Evolutionary conservation across 1,284 basidiomycete species (phyloP), one percentile per base, ranked within the genome.

Genomic region (Sanghuangporus baumii): DNA sequence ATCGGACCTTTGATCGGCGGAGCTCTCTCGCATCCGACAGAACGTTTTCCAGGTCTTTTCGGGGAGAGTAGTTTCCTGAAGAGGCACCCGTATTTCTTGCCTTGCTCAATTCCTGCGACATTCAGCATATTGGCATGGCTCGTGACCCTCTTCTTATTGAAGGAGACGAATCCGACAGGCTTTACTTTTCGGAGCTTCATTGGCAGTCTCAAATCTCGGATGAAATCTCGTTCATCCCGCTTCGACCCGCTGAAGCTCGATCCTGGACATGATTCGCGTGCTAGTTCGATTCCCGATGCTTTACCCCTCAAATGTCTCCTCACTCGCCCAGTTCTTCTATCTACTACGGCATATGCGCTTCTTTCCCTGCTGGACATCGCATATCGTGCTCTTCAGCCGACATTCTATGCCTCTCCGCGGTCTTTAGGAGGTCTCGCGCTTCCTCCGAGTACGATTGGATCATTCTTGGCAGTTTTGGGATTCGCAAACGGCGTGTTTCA

Each of bases 361-460:
- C 64, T 78, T 16, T 71, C 76, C 8, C 71, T 79, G 12, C 57
- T 79, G 9, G 76, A 82, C 48, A 74, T 77, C 20, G 69, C 76
- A 5, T 70, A 74, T 61, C 74, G 71, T 41, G 71, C 75, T 3
- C 67, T 82, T 20, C 70, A 76, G 6, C 80, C 80, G 0, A 74
- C 82, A 23, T 80, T 80, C 68, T 74, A 76, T 23, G 74, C 78
- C 20, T 75, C 77, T 69, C 75, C 79, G 7, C 70, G 77, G n/a
- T 68, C 70, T 8, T 68, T 78, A 48, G 78, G 79, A 16, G 79
- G 81, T 12, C 75, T 81, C 26, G 71, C 67, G 11, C 71, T 81
- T 1, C 66, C 72, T 1, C 74, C 79, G 7, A 70, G 72, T 8
- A 64, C 69, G n/a, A 80, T 82, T 36, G 81, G 80, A 2, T 66